Percentiles rank a stretch among this genome's conserved stretches.
Evolutionary conservation across 352 stramenopile genomes (phyloP).

Genomic region (Phytophthora crassamura): DNA sequence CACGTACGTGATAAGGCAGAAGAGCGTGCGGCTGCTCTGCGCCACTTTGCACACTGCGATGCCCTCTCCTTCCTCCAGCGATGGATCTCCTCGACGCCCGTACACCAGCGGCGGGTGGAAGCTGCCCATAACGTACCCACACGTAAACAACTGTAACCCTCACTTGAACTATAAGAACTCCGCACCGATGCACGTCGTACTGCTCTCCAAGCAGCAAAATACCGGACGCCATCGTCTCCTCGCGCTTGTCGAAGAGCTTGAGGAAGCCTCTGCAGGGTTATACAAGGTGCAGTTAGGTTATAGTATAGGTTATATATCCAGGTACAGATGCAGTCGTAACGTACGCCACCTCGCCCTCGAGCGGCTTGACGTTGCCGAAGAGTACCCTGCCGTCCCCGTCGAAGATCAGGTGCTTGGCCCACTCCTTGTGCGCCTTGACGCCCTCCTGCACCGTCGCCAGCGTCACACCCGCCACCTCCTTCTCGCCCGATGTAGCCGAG

Average conservation of each 20-base stretch:
- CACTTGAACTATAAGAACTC: not conserved
- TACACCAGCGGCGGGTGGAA: slow-evolving; percentile 85
- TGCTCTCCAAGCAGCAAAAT: slow-evolving; percentile 81
- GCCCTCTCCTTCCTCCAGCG: slow-evolving; percentile 71
- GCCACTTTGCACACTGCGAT: slow-evolving; percentile 72
- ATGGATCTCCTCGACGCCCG: slow-evolving; percentile 69
- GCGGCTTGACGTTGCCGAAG: slow-evolving; percentile 59
- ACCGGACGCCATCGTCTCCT: slow-evolving; percentile 73
- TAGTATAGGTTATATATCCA: not conserved
- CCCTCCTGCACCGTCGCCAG: slow-evolving; percentile 56
- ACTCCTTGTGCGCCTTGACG: slow-evolving; percentile 73
- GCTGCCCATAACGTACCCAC: slow-evolving; percentile 25
- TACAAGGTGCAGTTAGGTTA: slow-evolving; percentile 10
- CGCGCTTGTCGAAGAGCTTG: slow-evolving; percentile 82
- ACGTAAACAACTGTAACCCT: slow-evolving; percentile 3
- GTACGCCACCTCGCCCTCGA: slow-evolving; percentile 69
- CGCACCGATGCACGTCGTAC: slow-evolving; percentile 83
- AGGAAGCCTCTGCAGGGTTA: slow-evolving; percentile 40
- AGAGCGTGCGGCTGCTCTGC: slow-evolving; percentile 56
- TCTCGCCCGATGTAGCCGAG: not conserved
- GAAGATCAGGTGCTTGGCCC: slow-evolving; percentile 67
- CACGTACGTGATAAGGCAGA: slow-evolving; percentile 82
- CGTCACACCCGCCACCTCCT: slow-evolving; percentile 35
- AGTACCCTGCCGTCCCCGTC: slow-evolving; percentile 63
- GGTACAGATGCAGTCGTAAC: slow-evolving; percentile 2